Base-by-base conservation (phyloP, 352 stramenopile species). In the Blastocystis hominis region DNA sequence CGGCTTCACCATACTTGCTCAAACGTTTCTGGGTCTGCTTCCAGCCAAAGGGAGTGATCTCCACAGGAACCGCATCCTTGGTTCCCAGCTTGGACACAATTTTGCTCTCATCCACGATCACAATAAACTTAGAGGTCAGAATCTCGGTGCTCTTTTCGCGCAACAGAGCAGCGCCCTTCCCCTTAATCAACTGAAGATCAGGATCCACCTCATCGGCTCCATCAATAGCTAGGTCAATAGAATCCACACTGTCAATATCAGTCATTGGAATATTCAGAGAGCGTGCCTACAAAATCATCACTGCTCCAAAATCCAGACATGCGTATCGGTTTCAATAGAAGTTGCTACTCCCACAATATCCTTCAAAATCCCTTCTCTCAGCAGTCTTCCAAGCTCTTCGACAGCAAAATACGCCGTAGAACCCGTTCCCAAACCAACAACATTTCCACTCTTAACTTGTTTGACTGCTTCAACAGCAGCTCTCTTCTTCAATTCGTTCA, bases 331-430 rank as follows among this genome's bases (percentile, higher is more conserved):
- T 17, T 66, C 53, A 50, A 84, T 47, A 10, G 88, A 90, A 1
- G 88, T 90, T 9, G 88, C 47, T 1, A 90, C 86, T n/a, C 81
- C 66, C 42, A 89, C 75, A 79, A 90, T 89, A 50, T 90, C 88
- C 30, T 9, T n/a, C 9, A 90, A 75, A 7, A 54, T 64, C 34
- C 88, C 88, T 3, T 84, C 47, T 20, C 30, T 62, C 47, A 90
- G 75, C 53, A 17, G 0, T 72, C 76, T 64, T 46, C 88, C 88
- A 24, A 90, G 40, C 15, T 88, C 53, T 2, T 90, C 88, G 9
- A 90, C 88, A 15, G 88, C 88, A 88, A 68, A 89, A 24, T 61
- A 87, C 3, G 88, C 66, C 7, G 88, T 89, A 13, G 88, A 89
- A 62, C 88, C 88, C 2, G 88, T 89, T 44, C 88, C 88, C 15